Conservation (phyloP, 257 asterid genomes). For the Scutellaria galericulata region DNA sequence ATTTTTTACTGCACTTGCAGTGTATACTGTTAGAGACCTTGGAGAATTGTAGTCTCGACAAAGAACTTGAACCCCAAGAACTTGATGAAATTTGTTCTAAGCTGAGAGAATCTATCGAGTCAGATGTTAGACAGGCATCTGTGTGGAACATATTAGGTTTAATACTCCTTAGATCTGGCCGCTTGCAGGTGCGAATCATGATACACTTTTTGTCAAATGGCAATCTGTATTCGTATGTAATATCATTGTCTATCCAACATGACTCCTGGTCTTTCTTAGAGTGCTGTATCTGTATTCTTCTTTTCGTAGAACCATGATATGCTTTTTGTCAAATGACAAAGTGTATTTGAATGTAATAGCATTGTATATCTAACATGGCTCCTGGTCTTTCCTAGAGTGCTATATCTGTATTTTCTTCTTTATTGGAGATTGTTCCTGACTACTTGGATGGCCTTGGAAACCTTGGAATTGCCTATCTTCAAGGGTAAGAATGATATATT, state of each 20-base stretch:
- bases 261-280: constrained; percentile 52
- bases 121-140: constrained; percentile 88
- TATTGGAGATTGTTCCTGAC: constrained; percentile 76
- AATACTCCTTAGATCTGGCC: constrained; percentile 83
- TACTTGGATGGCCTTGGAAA: constrained; percentile 95
- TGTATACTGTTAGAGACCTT: constrained; percentile 81
- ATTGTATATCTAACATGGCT: constrained; percentile 36
- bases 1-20: constrained; percentile 48
- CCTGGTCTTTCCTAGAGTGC: constrained; percentile 72
- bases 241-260: constrained; percentile 35
- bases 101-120: constrained; percentile 70
- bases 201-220: constrained; percentile 35
- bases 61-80: constrained; percentile 83
- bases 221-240: constrained; percentile 27
- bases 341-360: constrained; percentile 28
- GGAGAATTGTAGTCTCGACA: constrained; percentile 67
- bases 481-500: constrained; percentile 60
- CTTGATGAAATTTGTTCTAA: constrained; percentile 77
- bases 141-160: constrained; percentile 90
- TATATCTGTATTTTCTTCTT: constrained; percentile 74
- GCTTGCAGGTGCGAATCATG: constrained; percentile 71
- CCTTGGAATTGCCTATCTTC: constrained; percentile 92
- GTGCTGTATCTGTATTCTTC: constrained; percentile 78
- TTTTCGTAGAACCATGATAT: constrained; percentile 56
- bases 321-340: constrained; percentile 32